Conservation (phyloP, 345 rosid genomes). For the Camelina hispida region DNA sequence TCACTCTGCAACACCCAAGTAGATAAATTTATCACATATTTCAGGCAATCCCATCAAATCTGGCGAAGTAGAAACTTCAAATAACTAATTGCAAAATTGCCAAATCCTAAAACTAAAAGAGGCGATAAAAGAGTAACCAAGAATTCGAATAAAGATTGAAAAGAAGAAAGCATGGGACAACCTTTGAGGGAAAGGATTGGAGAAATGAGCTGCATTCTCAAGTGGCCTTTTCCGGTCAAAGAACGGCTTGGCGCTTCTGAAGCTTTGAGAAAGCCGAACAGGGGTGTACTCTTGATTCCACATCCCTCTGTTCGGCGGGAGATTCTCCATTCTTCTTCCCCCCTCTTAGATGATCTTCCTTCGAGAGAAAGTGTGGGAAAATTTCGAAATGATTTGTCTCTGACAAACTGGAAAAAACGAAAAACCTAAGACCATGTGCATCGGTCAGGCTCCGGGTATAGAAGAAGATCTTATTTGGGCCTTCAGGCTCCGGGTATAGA, state of each 20-base stretch:
- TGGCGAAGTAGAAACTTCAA: neutral
- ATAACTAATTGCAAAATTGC: neutral
- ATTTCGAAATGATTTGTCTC: constrained; percentile 20
- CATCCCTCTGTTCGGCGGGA: constrained; percentile 46
- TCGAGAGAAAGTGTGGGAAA: constrained; percentile 43
- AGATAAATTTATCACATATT: constrained; percentile 8
- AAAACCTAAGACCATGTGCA: constrained; percentile 19
- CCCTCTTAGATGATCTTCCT: neutral
- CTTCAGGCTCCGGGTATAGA: no score
- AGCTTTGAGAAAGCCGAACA: constrained; percentile 62
- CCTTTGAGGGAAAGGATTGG: constrained; percentile 44
- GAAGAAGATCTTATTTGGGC: no score
- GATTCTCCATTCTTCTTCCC: constrained; percentile 42
- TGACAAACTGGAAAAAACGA: neutral
- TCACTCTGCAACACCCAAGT: constrained; percentile 37
- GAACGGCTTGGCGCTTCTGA: constrained; percentile 68
- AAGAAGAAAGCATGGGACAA: constrained; percentile 2
- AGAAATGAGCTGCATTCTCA: constrained; percentile 28
- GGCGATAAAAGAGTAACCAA: neutral
- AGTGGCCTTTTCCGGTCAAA: constrained; percentile 68
- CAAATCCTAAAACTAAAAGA: neutral
- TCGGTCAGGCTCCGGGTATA: no score
- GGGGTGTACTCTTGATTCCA: constrained; percentile 38
- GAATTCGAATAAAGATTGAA: neutral
- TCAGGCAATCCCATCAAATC: neutral